Base-by-base conservation (phyloP, 768 basidiomycete genomes). In the Crepidotus variabilis region DNA sequence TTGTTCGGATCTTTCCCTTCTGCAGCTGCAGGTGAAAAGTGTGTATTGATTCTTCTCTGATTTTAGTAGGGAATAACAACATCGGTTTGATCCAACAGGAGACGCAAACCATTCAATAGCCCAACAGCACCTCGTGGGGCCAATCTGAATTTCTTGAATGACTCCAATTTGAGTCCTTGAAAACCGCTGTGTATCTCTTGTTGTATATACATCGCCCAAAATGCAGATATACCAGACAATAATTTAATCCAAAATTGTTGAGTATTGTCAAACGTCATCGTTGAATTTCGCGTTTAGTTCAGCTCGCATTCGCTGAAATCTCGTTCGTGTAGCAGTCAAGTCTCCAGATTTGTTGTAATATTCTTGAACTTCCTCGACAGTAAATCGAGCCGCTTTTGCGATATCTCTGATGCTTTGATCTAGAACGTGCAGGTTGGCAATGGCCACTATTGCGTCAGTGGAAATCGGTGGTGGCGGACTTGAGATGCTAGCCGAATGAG, bases 1-100 rank as follows among this genome's bases (percentile, higher is more conserved):
- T 75, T 98, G 57, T 98, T 99, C 72, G 84, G 90, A 1, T 95
- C 93, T 2, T 99, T 98, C 71, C 97, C 97, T 28, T 95, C 92
- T 35, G 85, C 90, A 22, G 97, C 97, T 21, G 96, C 95, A 16
- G 97, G 97, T 35, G 97, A 99, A 76, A 93, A 88, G 92, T 94
- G 63, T 53, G 85, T 76, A 33, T 55, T 47, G 10, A n/a, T 18
- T 32, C 24, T 23, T 54, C 13, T n/a, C 32, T 8, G 3, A 1
- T 56, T 23, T 24, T 36, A 28, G n/a, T 39, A 36, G 60, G 24
- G 33, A 21, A 64, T 51, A 59, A 50, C 48, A 50, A 51, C 53
- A 50, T 22, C 34, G 33, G 48, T 28, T 61, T 45, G 28, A 28
- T 28, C 28, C 28, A 28, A 28, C 60, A 94, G 92, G 69, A 85